phyloP scores from a whole-genome alignment of 371 early-diverging fungal species.

The Thermomucor indicae-seudaticae region DNA sequence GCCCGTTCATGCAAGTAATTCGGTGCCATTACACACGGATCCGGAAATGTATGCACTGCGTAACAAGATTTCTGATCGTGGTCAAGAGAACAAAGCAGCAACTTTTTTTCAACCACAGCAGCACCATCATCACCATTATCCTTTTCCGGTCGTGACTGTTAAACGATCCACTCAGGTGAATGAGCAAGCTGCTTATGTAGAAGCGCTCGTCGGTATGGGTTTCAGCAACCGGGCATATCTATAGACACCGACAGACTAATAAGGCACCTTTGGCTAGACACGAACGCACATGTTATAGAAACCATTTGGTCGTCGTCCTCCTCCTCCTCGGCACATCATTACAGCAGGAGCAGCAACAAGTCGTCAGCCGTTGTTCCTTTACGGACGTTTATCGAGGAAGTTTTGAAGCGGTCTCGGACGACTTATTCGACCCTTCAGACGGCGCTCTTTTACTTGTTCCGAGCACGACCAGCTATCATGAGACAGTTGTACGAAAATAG shows the following conservation, averaged over 20 bases:
- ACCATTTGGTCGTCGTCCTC: constrained; percentile 50
- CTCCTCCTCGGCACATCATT: constrained; percentile 26
- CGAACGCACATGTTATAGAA: constrained; percentile 56
- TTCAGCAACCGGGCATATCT: background rate
- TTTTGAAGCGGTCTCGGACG: constrained; percentile 72
- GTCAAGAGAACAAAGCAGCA: background rate
- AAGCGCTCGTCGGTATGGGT: constrained; percentile 48
- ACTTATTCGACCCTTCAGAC: constrained; percentile 78
- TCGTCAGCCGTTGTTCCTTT: constrained; percentile 59
- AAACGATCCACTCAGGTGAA: constrained; percentile 7
- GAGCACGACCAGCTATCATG: constrained; percentile 35
- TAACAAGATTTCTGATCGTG: background rate
- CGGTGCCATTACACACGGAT: constrained; percentile 24
- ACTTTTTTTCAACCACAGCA: constrained; percentile 3
- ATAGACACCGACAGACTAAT: background rate
- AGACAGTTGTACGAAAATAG: constrained; percentile 16
- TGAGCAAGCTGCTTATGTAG: constrained; percentile 41
- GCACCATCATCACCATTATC: constrained; percentile 1
- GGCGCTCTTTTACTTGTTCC: constrained; percentile 67
- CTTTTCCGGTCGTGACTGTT: background rate
- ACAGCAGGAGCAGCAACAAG: too few species aligned
- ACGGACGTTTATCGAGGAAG: constrained; percentile 71
- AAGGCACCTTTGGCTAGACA: too few species aligned
- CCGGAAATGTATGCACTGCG: constrained; percentile 35
- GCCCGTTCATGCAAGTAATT: background rate